Conservation (phyloP, 225 moss, liverwort and hornwort genomes). For the Asterella californica region DNA sequence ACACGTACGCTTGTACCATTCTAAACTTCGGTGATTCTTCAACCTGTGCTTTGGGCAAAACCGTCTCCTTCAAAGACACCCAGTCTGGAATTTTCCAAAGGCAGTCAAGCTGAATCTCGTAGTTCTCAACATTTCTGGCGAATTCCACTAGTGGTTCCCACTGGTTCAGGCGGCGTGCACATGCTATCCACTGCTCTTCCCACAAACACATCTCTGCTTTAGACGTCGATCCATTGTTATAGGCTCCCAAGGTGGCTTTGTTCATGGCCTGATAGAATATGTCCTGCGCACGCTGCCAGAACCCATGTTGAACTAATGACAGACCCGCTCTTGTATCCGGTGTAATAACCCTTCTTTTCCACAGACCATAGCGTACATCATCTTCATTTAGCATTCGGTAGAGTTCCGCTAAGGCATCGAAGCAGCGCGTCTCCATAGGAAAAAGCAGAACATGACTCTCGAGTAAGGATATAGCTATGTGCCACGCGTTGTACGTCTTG, state of each 20-base stretch:
- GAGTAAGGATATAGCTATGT: slow-evolving; percentile 93
- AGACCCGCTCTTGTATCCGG: slow-evolving; percentile 93
- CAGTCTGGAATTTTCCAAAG: slow-evolving; percentile 89
- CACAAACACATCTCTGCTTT: slow-evolving; percentile 99
- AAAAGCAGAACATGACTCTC: slow-evolving; percentile 99
- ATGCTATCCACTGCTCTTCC: slow-evolving; percentile 99
- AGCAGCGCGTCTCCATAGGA: slow-evolving; percentile 97
- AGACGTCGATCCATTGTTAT: slow-evolving; percentile 76
- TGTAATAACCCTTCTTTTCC: slow-evolving; percentile 91
- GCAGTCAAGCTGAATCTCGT: slow-evolving; percentile 84
- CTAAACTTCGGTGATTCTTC: slow-evolving; percentile 91
- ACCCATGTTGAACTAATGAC: slow-evolving; percentile 89
- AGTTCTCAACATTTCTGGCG: slow-evolving; percentile 91
- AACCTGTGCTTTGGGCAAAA: slow-evolving; percentile 96
- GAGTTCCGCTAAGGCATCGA: slow-evolving; percentile 95
- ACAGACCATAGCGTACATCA: slow-evolving; percentile 95
- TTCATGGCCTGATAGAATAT: slow-evolving; percentile 90
- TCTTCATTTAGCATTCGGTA: slow-evolving; percentile 98
- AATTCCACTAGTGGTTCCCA: slow-evolving; percentile 95
- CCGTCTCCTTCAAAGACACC: slow-evolving; percentile 74
- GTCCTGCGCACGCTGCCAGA: slow-evolving; percentile 97
- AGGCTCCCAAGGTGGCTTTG: slow-evolving; percentile 85
- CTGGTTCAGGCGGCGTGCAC: slow-evolving; percentile 92
- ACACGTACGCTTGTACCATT: slow-evolving; percentile 95
- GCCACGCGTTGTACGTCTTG: slow-evolving; percentile 99